Evolutionary conservation across 1,284 basidiomycete species (phyloP).

Genomic region (Trichosporon coremiiforme): DNA sequence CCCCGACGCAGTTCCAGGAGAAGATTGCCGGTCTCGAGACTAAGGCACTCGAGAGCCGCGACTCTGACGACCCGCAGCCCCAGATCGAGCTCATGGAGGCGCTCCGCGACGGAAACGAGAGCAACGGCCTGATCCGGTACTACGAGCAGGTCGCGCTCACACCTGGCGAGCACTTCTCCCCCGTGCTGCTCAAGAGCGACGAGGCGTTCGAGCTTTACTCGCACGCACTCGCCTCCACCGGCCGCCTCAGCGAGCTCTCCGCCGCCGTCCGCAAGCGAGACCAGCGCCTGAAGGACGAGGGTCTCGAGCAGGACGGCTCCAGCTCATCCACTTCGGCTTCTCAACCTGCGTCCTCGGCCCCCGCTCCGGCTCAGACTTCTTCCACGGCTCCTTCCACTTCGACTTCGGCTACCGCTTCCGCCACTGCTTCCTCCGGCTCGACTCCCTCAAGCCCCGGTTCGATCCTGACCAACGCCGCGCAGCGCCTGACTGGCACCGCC

Average conservation of each 20-base stretch:
- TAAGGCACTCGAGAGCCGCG: conserved; percentile 36
- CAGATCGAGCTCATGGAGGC: conserved; percentile 47
- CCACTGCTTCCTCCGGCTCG: conserved; percentile 52
- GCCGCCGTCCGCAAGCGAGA: conserved; percentile 42
- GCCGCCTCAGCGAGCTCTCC: conserved; percentile 43
- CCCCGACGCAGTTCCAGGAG: conserved; percentile 46
- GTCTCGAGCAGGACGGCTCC: background rate
- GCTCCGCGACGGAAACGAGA: conserved; percentile 44
- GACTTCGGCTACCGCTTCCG: conserved; percentile 27
- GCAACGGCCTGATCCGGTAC: conserved; percentile 41
- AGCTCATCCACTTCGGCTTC: conserved; percentile 8
- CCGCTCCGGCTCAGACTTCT: conserved; percentile 43
- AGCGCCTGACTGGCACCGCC: conserved; percentile 21
- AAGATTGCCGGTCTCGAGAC: conserved; percentile 50
- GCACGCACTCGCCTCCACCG: conserved; percentile 38
- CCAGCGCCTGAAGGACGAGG: conserved; percentile 26
- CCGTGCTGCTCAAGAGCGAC: conserved; percentile 40
- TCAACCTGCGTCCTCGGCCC: conserved; percentile 1
- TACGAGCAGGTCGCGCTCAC: conserved; percentile 48
- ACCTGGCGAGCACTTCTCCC: conserved; percentile 29
- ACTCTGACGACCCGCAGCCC: conserved; percentile 28
- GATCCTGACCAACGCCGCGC: background rate
- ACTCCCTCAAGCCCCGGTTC: conserved; percentile 28
- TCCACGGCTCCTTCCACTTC: background rate
- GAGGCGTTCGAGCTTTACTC: conserved; percentile 45